These are phyloP conservation scores for Fusarium compactum DNA, from an alignment of 2,329 filamentous ascomycete species.

Conservation along the genomic window DNA sequence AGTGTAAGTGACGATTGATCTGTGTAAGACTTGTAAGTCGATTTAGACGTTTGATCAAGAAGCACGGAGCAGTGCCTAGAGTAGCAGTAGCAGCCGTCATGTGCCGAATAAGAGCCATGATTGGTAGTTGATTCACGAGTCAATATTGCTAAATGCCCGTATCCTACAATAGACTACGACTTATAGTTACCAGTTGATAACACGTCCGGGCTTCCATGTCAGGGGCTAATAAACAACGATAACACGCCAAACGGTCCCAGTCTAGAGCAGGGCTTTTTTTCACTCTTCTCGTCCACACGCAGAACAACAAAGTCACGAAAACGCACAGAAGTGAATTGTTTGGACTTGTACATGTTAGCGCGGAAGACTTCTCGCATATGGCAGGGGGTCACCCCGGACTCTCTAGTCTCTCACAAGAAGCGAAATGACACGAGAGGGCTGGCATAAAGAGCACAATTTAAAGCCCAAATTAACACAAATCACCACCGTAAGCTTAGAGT, in stretches of 20 bases:
- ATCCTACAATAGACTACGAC: not conserved
- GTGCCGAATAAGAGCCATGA: slow-evolving; percentile 35
- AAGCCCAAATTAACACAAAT: slow-evolving; percentile 41
- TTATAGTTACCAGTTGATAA: not conserved
- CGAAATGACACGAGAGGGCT: slow-evolving; percentile 48
- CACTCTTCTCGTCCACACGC: slow-evolving; percentile 17
- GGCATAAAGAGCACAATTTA: slow-evolving; percentile 49
- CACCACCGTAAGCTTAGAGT: slow-evolving; percentile 45
- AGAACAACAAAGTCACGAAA: slow-evolving; percentile 21
- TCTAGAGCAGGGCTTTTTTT: slow-evolving; percentile 30
- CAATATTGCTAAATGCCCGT: not conserved
- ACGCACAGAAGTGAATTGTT: slow-evolving; percentile 21
- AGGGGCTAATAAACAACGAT: slow-evolving; percentile 27
- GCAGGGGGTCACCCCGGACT: slow-evolving; percentile 45
- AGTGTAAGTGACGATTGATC: slow-evolving; percentile 23
- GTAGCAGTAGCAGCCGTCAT: slow-evolving; percentile 19
- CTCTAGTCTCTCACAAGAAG: slow-evolving; percentile 48
- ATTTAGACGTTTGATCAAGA: slow-evolving; percentile 26
- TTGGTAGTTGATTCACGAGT: slow-evolving; percentile 34
- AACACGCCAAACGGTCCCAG: not conserved
- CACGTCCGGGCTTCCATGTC: slow-evolving; percentile 6
- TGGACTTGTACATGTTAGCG: slow-evolving; percentile 11
- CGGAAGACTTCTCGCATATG: slow-evolving; percentile 31
- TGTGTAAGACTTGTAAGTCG: slow-evolving; percentile 38
- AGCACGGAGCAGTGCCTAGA: slow-evolving; percentile 43